Percentiles rank a stretch among this genome's conserved stretches.
phyloP scores from a whole-genome alignment of 768 basidiomycete genomes.

The Tremella yokohamensis region DNA sequence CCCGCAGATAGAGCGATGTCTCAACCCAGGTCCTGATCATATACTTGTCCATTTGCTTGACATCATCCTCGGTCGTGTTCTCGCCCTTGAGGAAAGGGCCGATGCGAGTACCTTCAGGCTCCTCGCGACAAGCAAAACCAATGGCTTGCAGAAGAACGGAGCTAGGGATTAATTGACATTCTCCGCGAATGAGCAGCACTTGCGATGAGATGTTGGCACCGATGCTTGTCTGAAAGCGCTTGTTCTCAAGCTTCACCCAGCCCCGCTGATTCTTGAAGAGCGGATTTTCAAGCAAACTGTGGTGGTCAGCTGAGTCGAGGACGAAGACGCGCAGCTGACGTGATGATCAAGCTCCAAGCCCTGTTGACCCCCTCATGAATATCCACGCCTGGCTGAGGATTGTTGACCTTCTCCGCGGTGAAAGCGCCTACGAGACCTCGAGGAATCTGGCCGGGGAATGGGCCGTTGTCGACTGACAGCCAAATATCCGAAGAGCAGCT shows the following conservation, averaged over 20 bases:
- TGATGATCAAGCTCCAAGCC: conserved; percentile 29
- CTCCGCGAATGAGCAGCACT: background rate
- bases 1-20: conserved; percentile 22
- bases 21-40: conserved; percentile 44
- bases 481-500: conserved; percentile 40
- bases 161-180: conserved; percentile 1
- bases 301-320: background rate
- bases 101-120: conserved; percentile 28
- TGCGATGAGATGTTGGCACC: conserved; percentile 23
- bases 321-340: conserved; percentile 19
- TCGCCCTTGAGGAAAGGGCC: conserved; percentile 32
- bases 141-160: conserved; percentile 27
- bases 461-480: conserved; percentile 29
- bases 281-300: conserved; percentile 36
- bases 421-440: conserved; percentile 22
- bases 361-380: conserved; percentile 25
- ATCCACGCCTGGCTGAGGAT: conserved; percentile 25
- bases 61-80: conserved; percentile 13
- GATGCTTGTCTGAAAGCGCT: conserved; percentile 21
- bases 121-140: conserved; percentile 40
- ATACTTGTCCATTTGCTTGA: conserved; percentile 36
- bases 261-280: conserved; percentile 41
- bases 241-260: conserved; percentile 37
- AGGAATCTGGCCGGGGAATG: conserved; percentile 37
- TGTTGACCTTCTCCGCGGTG: conserved; percentile 27